A percentile compares a stretch with the other conserved stretches of the same genome.
Evolutionary conservation across 2,329 filamentous ascomycete genomes (phyloP).

Genomic region (Pezicula neosporulosa): DNA sequence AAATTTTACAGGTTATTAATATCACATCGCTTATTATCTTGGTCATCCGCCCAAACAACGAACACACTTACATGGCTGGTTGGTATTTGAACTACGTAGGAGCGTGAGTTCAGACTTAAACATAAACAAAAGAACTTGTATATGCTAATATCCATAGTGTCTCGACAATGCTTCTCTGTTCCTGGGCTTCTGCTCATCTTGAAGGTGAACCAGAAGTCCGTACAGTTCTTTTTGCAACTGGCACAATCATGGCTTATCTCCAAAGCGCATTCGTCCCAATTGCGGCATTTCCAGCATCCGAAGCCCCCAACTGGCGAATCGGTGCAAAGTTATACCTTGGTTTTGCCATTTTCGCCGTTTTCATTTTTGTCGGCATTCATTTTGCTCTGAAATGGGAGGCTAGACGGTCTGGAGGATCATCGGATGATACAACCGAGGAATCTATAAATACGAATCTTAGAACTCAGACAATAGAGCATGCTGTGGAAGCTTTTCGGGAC

Average conservation of each 20-base stretch:
- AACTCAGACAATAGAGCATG: background rate
- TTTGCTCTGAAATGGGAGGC: conserved; percentile 4
- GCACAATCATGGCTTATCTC: conserved; percentile 5
- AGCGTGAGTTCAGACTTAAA: background rate
- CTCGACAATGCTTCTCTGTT: conserved; percentile 2
- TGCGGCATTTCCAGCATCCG: conserved; percentile 1
- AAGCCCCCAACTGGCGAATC: conserved; percentile 2
- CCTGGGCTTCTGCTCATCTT: conserved; percentile 3
- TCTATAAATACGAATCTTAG: background rate
- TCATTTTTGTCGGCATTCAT: conserved; percentile 3
- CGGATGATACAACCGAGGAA: background rate
- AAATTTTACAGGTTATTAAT: background rate
- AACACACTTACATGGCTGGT: conserved; percentile 7
- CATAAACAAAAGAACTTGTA: background rate
- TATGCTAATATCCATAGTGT: background rate
- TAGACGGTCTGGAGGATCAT: background rate
- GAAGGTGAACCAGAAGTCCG: conserved; percentile 6
- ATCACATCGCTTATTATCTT: conserved; percentile 8
- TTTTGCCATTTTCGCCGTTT: background rate
- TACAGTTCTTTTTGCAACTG: conserved; percentile 7
- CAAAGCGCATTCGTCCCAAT: conserved; percentile 7
- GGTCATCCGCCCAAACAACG: conserved; percentile 7
- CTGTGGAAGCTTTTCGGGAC: background rate
- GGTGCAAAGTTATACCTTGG: background rate
- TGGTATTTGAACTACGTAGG: conserved; percentile 10